These are phyloP conservation scores for Fusarium miscanthi DNA, from an alignment of 2,329 filamentous ascomycete species.

Conservation along the genomic window DNA sequence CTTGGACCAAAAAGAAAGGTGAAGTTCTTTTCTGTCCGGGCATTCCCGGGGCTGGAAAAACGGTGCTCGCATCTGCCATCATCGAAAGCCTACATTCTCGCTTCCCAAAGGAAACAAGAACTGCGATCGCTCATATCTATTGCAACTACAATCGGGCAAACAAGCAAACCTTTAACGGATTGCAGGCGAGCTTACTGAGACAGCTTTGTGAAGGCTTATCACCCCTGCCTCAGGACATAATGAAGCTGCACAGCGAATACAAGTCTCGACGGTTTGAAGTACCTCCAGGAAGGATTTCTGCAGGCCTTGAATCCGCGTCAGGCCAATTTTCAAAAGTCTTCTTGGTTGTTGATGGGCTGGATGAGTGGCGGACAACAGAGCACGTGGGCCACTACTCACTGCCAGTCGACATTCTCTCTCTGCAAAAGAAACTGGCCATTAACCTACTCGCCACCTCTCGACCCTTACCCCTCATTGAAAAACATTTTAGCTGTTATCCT, in stretches of 20 bases:
- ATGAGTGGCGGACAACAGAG: background rate
- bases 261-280: rapidly evolving
- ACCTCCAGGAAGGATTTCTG: rapidly evolving
- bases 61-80: rapidly evolving
- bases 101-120: rapidly evolving
- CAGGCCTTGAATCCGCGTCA: rapidly evolving
- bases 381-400: rapidly evolving
- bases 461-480: rapidly evolving
- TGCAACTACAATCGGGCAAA: rapidly evolving
- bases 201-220: background rate
- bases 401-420: rapidly evolving
- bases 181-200: rapidly evolving
- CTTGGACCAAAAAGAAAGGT: rapidly evolving
- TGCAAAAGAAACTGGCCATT: rapidly evolving
- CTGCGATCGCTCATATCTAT: rapidly evolving
- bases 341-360: background rate
- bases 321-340: background rate
- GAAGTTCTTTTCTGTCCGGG: rapidly evolving
- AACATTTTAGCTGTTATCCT: rapidly evolving
- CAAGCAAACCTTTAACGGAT: rapidly evolving
- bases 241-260: rapidly evolving
- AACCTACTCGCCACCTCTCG: background rate
- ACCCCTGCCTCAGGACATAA: rapidly evolving
- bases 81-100: background rate
- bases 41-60: background rate